phyloP scores from a whole-genome alignment of 1,284 basidiomycete species.

The Heliocybe sulcata region DNA sequence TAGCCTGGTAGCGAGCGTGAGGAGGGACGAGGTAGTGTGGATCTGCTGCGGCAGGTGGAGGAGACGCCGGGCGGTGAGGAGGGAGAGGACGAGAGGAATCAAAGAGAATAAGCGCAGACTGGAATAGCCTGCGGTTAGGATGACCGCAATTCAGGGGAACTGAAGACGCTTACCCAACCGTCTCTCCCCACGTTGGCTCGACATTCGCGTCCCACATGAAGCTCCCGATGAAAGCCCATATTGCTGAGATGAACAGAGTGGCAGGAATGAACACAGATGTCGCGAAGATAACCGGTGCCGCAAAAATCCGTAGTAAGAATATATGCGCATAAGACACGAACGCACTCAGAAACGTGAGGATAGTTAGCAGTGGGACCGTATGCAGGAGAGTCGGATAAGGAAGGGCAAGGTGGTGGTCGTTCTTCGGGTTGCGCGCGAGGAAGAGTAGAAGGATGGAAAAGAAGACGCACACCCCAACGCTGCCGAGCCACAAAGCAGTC shows the following conservation, averaged over 20 bases:
- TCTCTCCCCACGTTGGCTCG: slow-evolving; percentile 74
- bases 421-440: slow-evolving; percentile 32
- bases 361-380: slow-evolving; percentile 77
- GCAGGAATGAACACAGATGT: slow-evolving; percentile 79
- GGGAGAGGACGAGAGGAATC: slow-evolving; percentile 63
- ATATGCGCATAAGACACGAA: slow-evolving; percentile 72
- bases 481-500: slow-evolving; percentile 60
- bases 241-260: slow-evolving; percentile 72
- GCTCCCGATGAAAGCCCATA: slow-evolving; percentile 87
- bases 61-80: slow-evolving; percentile 68
- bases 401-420: slow-evolving; percentile 27
- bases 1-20: slow-evolving; percentile 70
- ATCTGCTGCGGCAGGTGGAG: slow-evolving; percentile 59
- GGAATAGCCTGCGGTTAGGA: slow-evolving; percentile 5
- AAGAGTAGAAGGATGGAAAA: slow-evolving; percentile 60
- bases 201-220: slow-evolving; percentile 76
- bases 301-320: slow-evolving; percentile 69
- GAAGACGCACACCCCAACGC: slow-evolving; percentile 51
- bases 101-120: slow-evolving; percentile 75
- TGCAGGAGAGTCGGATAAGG: slow-evolving; percentile 77
- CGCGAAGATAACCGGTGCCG: slow-evolving; percentile 74
- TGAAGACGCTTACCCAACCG: slow-evolving; percentile 53
- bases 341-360: slow-evolving; percentile 71
- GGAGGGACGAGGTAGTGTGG: slow-evolving; percentile 67
- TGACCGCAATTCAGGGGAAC: neutral